Conservation (phyloP, 345 rosid species). For the Eucalyptus cladocalyx region DNA sequence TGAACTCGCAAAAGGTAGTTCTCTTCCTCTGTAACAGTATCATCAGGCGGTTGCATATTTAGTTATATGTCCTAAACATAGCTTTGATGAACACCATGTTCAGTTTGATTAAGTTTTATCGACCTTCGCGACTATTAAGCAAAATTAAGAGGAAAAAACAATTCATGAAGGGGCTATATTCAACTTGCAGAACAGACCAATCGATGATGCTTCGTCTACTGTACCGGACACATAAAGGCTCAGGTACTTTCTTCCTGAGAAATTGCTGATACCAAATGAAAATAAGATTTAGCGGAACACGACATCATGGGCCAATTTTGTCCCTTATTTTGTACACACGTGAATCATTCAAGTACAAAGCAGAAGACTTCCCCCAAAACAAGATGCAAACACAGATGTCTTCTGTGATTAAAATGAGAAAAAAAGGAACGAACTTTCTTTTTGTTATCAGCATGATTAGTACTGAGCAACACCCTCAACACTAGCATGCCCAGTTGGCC, state of each 20-base stretch:
- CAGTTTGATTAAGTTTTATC: neutral
- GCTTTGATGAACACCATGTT: neutral
- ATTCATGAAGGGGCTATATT: neutral
- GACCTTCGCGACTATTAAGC: neutral
- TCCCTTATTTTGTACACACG: neutral
- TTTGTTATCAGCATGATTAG: neutral
- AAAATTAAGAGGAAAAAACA: neutral
- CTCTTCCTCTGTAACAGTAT: neutral
- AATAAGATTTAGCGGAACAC: neutral
- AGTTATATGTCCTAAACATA: neutral
- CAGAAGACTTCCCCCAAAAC: neutral
- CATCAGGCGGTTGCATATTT: neutral
- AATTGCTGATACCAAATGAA: neutral
- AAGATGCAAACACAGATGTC: neutral
- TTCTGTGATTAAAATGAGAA: neutral
- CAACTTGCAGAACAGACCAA: neutral
- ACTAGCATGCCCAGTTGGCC: slow-evolving; percentile 14
- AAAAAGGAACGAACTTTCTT: neutral
- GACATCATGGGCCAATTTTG: neutral
- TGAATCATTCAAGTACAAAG: neutral
- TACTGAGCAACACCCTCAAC: neutral
- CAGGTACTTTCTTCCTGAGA: neutral
- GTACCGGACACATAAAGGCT: neutral
- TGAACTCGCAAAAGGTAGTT: neutral
- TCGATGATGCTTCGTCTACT: neutral